These are phyloP conservation scores for Bathelium albidoporum DNA, from an alignment of 495 filamentous ascomycete species.

Conservation along the genomic window DNA sequence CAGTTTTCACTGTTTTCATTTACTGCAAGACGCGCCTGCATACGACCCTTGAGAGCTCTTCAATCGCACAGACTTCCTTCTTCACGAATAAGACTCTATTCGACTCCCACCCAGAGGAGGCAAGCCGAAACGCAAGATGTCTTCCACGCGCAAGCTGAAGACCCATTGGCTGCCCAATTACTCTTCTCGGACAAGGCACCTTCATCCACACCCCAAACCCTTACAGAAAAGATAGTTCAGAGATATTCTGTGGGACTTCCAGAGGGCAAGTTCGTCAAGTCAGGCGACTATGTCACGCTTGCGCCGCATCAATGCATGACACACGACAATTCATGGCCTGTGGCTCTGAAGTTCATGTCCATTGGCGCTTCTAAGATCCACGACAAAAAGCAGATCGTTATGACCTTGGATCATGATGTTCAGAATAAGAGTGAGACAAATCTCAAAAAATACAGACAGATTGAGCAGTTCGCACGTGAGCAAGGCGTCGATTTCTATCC, in stretches of 20 bases:
- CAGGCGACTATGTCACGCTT: slow-evolving; percentile 46
- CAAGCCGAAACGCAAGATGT: slow-evolving; percentile 27
- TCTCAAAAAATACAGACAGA: slow-evolving; percentile 72
- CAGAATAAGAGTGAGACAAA: slow-evolving; percentile 79
- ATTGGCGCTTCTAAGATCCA: slow-evolving; percentile 74
- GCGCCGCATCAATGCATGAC: slow-evolving; percentile 71
- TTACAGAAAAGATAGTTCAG: slow-evolving; percentile 92
- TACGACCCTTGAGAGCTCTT: not conserved
- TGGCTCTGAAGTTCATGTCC: slow-evolving; percentile 74
- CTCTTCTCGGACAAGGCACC: slow-evolving; percentile 27
- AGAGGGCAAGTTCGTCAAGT: slow-evolving; percentile 47
- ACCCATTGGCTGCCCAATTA: slow-evolving; percentile 25
- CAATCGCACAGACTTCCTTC: not conserved
- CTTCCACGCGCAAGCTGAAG: slow-evolving; percentile 33
- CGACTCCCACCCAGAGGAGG: not conserved
- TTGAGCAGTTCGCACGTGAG: slow-evolving; percentile 73
- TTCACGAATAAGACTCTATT: not conserved
- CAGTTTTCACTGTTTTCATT: not conserved
- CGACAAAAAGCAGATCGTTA: slow-evolving; percentile 65
- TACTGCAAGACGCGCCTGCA: not conserved
- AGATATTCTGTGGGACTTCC: slow-evolving; percentile 60
- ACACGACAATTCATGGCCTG: slow-evolving; percentile 88
- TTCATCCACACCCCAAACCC: slow-evolving; percentile 53
- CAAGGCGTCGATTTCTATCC: slow-evolving; percentile 81
- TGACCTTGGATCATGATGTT: slow-evolving; percentile 90